phyloP scores from a whole-genome alignment of 805 yeast genomes.

The Ogataea ramenticola region DNA sequence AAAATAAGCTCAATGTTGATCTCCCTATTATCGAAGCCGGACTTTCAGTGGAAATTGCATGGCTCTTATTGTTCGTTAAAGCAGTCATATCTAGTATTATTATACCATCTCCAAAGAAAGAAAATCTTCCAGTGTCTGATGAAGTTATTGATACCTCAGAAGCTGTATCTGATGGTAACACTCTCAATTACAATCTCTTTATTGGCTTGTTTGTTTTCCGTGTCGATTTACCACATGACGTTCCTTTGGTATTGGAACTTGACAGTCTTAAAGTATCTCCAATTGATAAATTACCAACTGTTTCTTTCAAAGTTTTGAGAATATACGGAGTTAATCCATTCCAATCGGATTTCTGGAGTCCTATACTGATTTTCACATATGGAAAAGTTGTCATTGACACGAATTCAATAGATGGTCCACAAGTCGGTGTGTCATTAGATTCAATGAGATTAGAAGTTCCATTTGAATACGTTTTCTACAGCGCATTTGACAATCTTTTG shows the following conservation, averaged over 20 bases:
- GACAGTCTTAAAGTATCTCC: constrained; percentile 17
- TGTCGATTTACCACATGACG: constrained; percentile 19
- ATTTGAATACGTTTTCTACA: constrained; percentile 66
- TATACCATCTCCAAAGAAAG: not conserved
- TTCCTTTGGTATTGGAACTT: constrained; percentile 21
- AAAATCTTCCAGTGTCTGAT: too few species aligned
- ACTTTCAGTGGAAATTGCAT: constrained; percentile 23
- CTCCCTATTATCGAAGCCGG: constrained; percentile 20
- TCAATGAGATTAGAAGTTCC: constrained; percentile 45
- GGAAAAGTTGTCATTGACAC: constrained; percentile 6
- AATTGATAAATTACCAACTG: constrained; percentile 5
- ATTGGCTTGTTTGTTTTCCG: constrained; percentile 18
- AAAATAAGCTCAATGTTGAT: constrained; percentile 11
- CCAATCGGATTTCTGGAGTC: constrained; percentile 19
- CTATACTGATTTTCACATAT: constrained; percentile 15
- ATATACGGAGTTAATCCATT: constrained; percentile 23
- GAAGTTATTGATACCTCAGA: too few species aligned
- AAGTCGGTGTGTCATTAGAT: constrained; percentile 4
- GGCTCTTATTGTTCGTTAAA: constrained; percentile 23
- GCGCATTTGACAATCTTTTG: constrained; percentile 73
- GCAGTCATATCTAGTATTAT: not conserved
- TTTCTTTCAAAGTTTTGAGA: constrained; percentile 18
- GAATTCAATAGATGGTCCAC: constrained; percentile 5
- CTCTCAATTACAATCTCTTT: constrained; percentile 11
- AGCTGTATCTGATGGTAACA: too few species aligned